Evolutionary conservation across 495 filamentous ascomycete species (phyloP).

Genomic region (Aspergillus incahuasiensis): DNA sequence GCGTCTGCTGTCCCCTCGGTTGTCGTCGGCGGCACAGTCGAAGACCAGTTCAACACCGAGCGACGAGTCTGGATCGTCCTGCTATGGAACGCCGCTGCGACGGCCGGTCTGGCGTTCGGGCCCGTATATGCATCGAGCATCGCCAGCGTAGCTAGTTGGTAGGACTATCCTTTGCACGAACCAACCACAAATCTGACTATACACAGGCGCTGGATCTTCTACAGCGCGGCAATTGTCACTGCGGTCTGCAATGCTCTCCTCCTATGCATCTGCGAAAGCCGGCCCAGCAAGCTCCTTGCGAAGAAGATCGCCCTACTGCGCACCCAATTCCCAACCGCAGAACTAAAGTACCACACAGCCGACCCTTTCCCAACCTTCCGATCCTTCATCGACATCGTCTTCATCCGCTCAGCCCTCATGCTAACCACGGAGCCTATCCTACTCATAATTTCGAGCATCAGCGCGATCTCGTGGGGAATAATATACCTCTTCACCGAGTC

Average conservation of each 20-base stretch:
- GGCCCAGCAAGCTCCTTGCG: neutral
- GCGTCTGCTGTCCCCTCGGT: slow-evolving; percentile 44
- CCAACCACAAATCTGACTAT: neutral
- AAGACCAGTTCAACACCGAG: slow-evolving; percentile 43
- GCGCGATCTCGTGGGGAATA: neutral
- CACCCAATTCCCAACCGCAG: too few relatives aligned
- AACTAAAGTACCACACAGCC: too few relatives aligned
- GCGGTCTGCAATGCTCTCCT: neutral
- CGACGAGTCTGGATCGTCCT: slow-evolving; percentile 43
- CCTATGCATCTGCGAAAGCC: neutral
- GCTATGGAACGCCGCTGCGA: slow-evolving; percentile 35
- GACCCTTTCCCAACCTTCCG: too few relatives aligned
- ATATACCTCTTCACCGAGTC: slow-evolving; percentile 5
- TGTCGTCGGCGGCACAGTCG: slow-evolving; percentile 45
- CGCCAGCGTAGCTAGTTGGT: slow-evolving; percentile 26
- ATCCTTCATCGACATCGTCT: too few relatives aligned
- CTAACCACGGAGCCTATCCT: too few relatives aligned
- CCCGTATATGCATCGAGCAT: slow-evolving; percentile 40
- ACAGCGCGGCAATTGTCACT: neutral
- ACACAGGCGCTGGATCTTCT: slow-evolving; percentile 32
- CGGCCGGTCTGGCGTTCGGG: slow-evolving; percentile 35
- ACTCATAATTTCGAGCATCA: neutral
- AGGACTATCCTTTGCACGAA: neutral
- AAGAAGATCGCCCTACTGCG: too few relatives aligned
- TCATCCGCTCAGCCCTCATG: too few relatives aligned